These are phyloP conservation scores for Sarocladium strictum DNA, from an alignment of 2,329 filamentous ascomycete genomes.

Conservation along the genomic window DNA sequence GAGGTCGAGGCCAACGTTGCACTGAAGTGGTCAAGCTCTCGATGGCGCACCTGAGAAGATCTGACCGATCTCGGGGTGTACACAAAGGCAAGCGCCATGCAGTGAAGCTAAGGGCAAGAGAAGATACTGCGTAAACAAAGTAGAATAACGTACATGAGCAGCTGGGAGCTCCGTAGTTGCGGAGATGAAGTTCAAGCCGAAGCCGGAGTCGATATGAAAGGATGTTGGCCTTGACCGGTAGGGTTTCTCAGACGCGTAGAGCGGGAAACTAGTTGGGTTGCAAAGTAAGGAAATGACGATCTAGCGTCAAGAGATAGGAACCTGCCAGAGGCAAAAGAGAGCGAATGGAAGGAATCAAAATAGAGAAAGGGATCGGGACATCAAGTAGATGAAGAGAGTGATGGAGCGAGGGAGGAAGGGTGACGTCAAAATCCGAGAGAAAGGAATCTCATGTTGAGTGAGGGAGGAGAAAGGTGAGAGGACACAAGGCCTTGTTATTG, in stretches of 20 bases:
- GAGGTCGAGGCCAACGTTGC: background rate
- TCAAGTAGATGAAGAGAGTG: background rate
- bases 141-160: background rate
- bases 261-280: background rate
- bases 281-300: background rate
- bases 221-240: background rate
- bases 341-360: background rate
- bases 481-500: background rate
- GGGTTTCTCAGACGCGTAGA: background rate
- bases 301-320: constrained; percentile 5
- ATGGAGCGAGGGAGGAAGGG: background rate
- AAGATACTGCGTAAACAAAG: background rate
- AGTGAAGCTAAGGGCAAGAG: background rate
- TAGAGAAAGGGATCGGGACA: background rate
- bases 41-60: background rate
- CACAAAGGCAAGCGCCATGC: background rate
- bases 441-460: background rate
- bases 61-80: background rate
- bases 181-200: background rate
- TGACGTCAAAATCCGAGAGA: constrained; percentile 6
- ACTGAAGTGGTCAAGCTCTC: background rate
- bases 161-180: background rate
- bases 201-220: background rate
- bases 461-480: background rate
- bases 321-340: constrained; percentile 1